A percentile compares a stretch with the other conserved stretches of the same genome.
Conservation (phyloP, 2,329 filamentous ascomycete genomes). For the Anthostomella pinea region DNA sequence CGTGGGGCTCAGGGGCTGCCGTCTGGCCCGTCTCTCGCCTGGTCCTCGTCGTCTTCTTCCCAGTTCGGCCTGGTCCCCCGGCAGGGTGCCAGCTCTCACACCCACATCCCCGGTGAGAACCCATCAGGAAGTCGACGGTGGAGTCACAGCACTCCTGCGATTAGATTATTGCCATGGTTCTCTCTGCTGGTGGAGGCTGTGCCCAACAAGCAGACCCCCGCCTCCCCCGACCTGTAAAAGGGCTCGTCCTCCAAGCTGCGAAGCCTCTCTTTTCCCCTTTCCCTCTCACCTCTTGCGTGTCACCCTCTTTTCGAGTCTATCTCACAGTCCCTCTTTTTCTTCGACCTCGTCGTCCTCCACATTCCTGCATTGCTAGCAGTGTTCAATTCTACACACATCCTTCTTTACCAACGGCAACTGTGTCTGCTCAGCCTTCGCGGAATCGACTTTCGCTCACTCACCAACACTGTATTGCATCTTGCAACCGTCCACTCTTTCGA, state of each 20-base stretch:
- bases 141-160: conserved; percentile 19
- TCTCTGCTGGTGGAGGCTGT: conserved; percentile 9
- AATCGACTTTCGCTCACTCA: conserved; percentile 37
- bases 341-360: conserved; percentile 29
- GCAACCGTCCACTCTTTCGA: conserved; percentile 33
- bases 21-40: conserved; percentile 5
- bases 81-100: neutral
- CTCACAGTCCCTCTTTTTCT: conserved; percentile 33
- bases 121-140: conserved; percentile 14
- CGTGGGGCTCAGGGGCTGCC: conserved; percentile 28
- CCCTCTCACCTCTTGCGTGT: conserved; percentile 25
- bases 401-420: conserved; percentile 24
- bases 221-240: conserved; percentile 24
- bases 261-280: conserved; percentile 23
- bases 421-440: conserved; percentile 30
- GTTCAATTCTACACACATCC: conserved; percentile 26
- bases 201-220: too few species aligned
- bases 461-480: conserved; percentile 23
- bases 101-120: conserved; percentile 9
- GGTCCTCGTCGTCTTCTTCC: conserved; percentile 9
- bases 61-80: conserved; percentile 5
- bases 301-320: conserved; percentile 31
- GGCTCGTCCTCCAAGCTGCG: conserved; percentile 7
- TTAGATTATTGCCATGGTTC: conserved; percentile 16
- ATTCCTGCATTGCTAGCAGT: conserved; percentile 28